Base-by-base conservation (phyloP, 2,329 filamentous ascomycete species). In the Acrodontium crateriforme region DNA sequence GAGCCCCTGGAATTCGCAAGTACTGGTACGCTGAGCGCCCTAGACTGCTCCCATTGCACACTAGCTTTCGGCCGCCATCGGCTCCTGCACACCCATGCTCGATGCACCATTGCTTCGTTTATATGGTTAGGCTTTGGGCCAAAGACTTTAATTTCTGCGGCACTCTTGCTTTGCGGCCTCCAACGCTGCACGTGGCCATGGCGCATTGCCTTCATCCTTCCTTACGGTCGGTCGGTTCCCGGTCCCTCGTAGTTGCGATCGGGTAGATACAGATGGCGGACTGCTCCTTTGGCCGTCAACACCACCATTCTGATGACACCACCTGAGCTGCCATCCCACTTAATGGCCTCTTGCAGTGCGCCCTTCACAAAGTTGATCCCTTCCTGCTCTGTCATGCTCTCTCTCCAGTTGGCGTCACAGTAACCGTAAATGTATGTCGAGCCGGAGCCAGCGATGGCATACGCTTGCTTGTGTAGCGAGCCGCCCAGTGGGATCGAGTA, bases 381-480 rank as follows among this genome's bases (percentile, higher is more conserved):
- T 37, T 92, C 85, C 30, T 73, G 68, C 65, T 95, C 83, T 29
- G 78, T 82, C 85, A 98, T 95, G 41, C 74, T 74, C 60, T 95
- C 89, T 55, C 68, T 74, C 89, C 89, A 98, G 67, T 98, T 74
- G 32, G 83, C 77, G 54, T 98, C 87, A 54, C 85, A 95, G 68
- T 92, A 95, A 46, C 89, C 89, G 66, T 95, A 98, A 59, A 98
- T 98, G 66, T 98, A 98, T 37, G 89, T 95, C 45, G 87, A 95
- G 22, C 89, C 89, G 12, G 87, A 95, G 24, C 89, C 89, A 44
- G 84, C 85, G 49, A 98, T 98, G 23, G 89, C 74, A 53, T 94
- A 98, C 11, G 85, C 56, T 56, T 94, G 85, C 68, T 95, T 94
- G 74, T 98, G 89, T 45, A 98, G 73, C 27, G 89, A 95, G 31